Percentiles rank a stretch among this genome's conserved stretches.
Evolutionary conservation across 352 stramenopile genomes (phyloP).

Genomic region (Saprolegnia parasitica): DNA sequence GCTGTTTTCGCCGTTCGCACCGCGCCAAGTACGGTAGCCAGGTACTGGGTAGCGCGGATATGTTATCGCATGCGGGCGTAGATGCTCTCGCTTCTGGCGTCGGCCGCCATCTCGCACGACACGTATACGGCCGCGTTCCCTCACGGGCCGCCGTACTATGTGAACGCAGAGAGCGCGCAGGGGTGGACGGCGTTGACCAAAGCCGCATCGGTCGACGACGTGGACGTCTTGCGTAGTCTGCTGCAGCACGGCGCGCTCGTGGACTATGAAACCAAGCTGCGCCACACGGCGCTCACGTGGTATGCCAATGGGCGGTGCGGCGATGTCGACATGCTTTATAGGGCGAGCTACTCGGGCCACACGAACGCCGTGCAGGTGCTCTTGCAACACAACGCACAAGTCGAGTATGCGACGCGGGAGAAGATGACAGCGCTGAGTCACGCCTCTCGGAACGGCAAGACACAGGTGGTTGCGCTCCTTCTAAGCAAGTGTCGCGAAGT

Average conservation of each 20-base stretch:
- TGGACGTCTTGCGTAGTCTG: slow-evolving; percentile 39
- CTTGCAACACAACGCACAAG: slow-evolving; percentile 38
- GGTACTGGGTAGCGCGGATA: not conserved
- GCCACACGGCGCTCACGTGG: slow-evolving; percentile 68
- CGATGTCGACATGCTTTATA: not conserved
- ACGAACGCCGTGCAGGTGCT: slow-evolving; percentile 52
- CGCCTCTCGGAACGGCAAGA: slow-evolving; percentile 50
- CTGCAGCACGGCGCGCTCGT: slow-evolving; percentile 42
- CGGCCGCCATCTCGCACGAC: not conserved
- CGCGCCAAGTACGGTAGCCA: too few relatives aligned
- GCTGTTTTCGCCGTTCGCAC: too few relatives aligned
- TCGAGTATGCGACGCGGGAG: slow-evolving; percentile 45
- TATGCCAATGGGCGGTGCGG: not conserved
- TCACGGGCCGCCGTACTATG: slow-evolving; percentile 32
- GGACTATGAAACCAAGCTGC: slow-evolving; percentile 48
- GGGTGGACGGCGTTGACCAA: slow-evolving; percentile 72
- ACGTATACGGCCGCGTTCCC: not conserved
- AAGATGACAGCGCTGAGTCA: slow-evolving; percentile 68
- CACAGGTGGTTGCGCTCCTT: slow-evolving; percentile 51
- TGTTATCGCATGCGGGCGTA: not conserved
- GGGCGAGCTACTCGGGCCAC: slow-evolving; percentile 66
- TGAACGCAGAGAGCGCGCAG: slow-evolving; percentile 51
- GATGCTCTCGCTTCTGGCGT: not conserved
- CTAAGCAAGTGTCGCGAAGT: slow-evolving; percentile 40
- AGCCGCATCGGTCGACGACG: slow-evolving; percentile 48